A percentile compares a stretch with the other conserved stretches of the same genome.
Evolutionary conservation across 176 grass and related monocot species (phyloP).

Genomic region (sorghum (Sorghum bicolor)): DNA sequence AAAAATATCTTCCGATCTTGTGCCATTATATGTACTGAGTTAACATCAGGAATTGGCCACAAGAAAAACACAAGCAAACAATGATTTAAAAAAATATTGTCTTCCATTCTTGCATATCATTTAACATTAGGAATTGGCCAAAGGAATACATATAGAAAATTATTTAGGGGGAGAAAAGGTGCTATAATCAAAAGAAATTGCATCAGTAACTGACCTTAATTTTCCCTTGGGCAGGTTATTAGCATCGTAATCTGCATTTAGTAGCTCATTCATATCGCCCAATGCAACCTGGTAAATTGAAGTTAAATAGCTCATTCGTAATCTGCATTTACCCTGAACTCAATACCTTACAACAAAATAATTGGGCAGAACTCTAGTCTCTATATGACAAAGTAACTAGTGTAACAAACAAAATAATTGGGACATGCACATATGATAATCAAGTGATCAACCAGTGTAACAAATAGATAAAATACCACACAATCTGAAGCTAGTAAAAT

Average conservation of each 20-base stretch:
- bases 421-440: background rate
- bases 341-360: background rate
- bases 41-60: background rate
- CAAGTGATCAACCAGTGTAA: background rate
- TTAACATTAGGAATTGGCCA: background rate
- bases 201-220: slow-evolving; percentile 55
- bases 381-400: background rate
- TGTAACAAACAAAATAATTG: background rate
- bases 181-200: slow-evolving; percentile 2
- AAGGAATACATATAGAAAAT: background rate
- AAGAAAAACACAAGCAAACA: background rate
- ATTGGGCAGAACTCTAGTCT: background rate
- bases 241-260: slow-evolving; percentile 67
- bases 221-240: slow-evolving; percentile 77
- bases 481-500: background rate
- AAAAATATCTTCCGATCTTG: background rate
- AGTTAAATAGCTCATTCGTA: background rate
- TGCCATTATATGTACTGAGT: background rate
- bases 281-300: slow-evolving; percentile 69
- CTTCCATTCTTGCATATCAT: background rate
- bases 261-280: slow-evolving; percentile 80
- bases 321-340: background rate
- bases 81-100: background rate
- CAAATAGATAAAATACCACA: background rate
- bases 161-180: background rate